Evolutionary conservation across 257 asterid species (phyloP).

Genomic region (Petunia secreta): DNA sequence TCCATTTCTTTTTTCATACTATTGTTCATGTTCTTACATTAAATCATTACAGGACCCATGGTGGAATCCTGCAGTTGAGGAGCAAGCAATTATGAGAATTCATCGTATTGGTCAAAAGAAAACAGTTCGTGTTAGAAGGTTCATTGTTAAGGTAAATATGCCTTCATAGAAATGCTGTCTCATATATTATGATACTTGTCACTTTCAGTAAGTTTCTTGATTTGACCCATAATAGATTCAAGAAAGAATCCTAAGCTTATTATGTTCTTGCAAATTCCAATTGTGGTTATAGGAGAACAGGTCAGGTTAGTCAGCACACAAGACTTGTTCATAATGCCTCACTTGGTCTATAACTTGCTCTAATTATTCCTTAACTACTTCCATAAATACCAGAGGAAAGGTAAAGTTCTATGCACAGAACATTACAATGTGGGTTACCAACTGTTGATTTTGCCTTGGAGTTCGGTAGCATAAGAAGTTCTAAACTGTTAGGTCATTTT

Average conservation of each 20-base stretch:
- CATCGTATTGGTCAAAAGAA: slow-evolving; percentile 87
- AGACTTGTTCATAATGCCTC: too few relatives aligned
- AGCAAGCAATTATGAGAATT: slow-evolving; percentile 90
- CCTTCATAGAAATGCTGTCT: neutral
- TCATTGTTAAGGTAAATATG: slow-evolving; percentile 69
- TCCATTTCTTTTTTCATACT: neutral
- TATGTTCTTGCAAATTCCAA: neutral
- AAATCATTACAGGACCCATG: slow-evolving; percentile 69
- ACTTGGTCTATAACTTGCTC: too few relatives aligned
- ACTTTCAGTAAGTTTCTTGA: neutral
- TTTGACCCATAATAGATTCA: neutral
- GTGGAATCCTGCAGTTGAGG: slow-evolving; percentile 99
- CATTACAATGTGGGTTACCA: neutral
- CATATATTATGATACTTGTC: neutral
- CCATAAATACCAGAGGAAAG: neutral
- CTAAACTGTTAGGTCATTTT: too few relatives aligned
- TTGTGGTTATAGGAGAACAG: neutral
- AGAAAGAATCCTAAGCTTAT: neutral
- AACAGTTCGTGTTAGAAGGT: slow-evolving; percentile 77
- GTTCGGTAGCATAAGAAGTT: too few relatives aligned
- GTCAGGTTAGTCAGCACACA: too few relatives aligned
- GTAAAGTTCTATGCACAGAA: neutral
- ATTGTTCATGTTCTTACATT: neutral
- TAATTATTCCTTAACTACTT: neutral
- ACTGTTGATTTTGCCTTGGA: neutral